A percentile compares a stretch with the other conserved stretches of the same genome.
These are phyloP conservation scores for Acanthamoeba triangularis DNA, from an alignment of 208 protist species.

Conservation along the genomic window DNA sequence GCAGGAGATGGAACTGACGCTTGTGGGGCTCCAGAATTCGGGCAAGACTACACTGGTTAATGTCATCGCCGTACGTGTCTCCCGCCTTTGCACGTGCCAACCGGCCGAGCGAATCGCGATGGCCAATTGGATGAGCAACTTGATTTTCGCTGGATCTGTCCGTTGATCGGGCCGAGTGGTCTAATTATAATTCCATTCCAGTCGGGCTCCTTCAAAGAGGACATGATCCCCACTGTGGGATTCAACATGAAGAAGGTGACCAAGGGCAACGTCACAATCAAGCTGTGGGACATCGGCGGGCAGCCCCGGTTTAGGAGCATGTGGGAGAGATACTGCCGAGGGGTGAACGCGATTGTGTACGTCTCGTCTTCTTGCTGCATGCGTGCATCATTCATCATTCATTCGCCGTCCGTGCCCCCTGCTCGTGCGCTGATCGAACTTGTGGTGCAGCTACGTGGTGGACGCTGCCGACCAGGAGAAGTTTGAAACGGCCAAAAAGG, in stretches of 20 bases:
- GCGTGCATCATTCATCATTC: constrained; percentile 22
- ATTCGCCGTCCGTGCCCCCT: background rate
- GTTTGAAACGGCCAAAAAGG: constrained; percentile 89
- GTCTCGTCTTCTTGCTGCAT: background rate
- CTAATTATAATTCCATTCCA: constrained; percentile 42
- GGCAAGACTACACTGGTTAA: constrained; percentile 96
- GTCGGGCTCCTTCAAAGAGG: constrained; percentile 89
- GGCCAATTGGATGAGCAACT: background rate
- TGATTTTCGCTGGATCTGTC: background rate
- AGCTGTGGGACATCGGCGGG: constrained; percentile 96
- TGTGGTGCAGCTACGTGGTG: constrained; percentile 90
- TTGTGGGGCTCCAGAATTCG: constrained; percentile 95
- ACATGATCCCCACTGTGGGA: constrained; percentile 96
- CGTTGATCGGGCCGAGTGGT: background rate
- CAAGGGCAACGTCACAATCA: constrained; percentile 95
- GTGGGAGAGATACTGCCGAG: constrained; percentile 96
- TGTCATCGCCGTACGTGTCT: constrained; percentile 91
- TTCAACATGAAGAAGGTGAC: constrained; percentile 96
- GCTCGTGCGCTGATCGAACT: background rate
- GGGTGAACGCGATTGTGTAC: constrained; percentile 95
- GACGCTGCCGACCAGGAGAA: constrained; percentile 92
- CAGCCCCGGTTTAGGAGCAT: constrained; percentile 94
- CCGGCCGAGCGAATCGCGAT: background rate
- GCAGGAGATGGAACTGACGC: constrained; percentile 96
- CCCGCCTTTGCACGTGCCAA: constrained; percentile 28